Conservation (phyloP, 352 stramenopile genomes). For the Phytophthora tentaculata region DNA sequence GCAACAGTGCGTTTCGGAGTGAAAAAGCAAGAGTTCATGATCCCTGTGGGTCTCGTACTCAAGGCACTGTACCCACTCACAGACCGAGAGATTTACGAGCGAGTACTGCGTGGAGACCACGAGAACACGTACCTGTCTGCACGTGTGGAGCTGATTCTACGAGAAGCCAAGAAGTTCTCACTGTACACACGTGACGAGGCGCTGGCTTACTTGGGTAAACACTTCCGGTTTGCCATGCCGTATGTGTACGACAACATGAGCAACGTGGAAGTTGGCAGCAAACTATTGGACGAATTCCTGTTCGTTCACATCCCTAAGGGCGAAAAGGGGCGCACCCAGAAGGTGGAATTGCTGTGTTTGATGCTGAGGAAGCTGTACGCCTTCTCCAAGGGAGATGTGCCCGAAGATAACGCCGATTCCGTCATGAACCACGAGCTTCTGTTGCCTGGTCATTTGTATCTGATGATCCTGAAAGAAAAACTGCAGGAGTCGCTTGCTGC, state of each 20-base stretch:
- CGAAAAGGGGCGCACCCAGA: slow-evolving; percentile 87
- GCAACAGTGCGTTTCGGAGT: slow-evolving; percentile 97
- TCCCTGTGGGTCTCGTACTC: slow-evolving; percentile 96
- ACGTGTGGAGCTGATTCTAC: slow-evolving; percentile 97
- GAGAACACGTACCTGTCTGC: slow-evolving; percentile 98
- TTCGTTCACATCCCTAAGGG: slow-evolving; percentile 96
- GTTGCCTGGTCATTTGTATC: slow-evolving; percentile 95
- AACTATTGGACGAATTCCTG: slow-evolving; percentile 94
- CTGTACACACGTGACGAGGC: slow-evolving; percentile 89
- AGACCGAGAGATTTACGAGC: slow-evolving; percentile 97
- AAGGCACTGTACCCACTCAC: slow-evolving; percentile 95
- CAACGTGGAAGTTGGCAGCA: slow-evolving; percentile 91
- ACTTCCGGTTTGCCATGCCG: slow-evolving; percentile 94
- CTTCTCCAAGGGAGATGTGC: slow-evolving; percentile 94
- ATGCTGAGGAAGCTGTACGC: slow-evolving; percentile 99
- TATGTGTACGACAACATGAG: slow-evolving; percentile 84
- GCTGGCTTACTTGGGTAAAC: slow-evolving; percentile 95
- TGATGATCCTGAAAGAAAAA: slow-evolving; percentile 99
- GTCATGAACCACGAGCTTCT: slow-evolving; percentile 99
- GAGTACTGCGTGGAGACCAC: slow-evolving; percentile 94
- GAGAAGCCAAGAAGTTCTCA: slow-evolving; percentile 95
- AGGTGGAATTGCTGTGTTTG: slow-evolving; percentile 94
- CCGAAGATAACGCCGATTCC: slow-evolving; percentile 98
- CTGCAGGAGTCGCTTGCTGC: slow-evolving; percentile 93
- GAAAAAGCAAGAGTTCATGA: slow-evolving; percentile 98